Evolutionary conservation across 2,329 filamentous ascomycete species (phyloP), one percentile per base, ranked within the genome.

Genomic region (Paramyrothecium sp.): DNA sequence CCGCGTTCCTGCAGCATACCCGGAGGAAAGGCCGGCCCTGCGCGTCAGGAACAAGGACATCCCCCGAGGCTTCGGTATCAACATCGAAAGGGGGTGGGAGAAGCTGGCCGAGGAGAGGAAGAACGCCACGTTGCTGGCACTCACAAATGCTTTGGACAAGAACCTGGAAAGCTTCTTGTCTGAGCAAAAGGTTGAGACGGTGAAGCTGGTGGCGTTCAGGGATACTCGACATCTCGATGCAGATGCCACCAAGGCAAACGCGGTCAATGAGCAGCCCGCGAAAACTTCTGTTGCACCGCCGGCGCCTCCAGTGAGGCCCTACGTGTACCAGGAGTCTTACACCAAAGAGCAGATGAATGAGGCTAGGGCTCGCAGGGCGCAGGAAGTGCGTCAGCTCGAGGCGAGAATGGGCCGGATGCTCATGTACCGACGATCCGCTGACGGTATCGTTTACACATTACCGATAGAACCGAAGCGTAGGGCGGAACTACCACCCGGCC

Each of bases 11-110:
- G 69, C 67, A 11, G 73, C 72, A 19, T 94, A 90, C 71, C 90
- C 90, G 19, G 72, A 75, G 44, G 71, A 74, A 47, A 75, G 75
- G 26, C 86, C 90, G 41, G 76, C 74, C 17, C 75, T 95, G 54
- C 80, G 80, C 19, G 84, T 94, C 53, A 79, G 73, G 58, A 92
- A 93, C 67, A 81, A 83, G 60, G 87, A 81, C 63, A 90, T 92
- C 65, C 88, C 87, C 2, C 78, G 87, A 59, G 88, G 86, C 1
- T 93, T 89, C 68, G 83, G 88, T 65, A 83, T 90, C 71, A 94
- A 93, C 71, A 83, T 95, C 41, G 89, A 92, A 69, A 81, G 78
- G 61, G 90, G 90, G 10, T 95, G 91, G 76, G 84, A 88, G 59
- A 78, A 74, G 44, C 79, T 94, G 53, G 84, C 85, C 0, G 72